These are phyloP conservation scores for Quillaja saponaria DNA, from an alignment of 306 rosid species.

Conservation along the genomic window DNA sequence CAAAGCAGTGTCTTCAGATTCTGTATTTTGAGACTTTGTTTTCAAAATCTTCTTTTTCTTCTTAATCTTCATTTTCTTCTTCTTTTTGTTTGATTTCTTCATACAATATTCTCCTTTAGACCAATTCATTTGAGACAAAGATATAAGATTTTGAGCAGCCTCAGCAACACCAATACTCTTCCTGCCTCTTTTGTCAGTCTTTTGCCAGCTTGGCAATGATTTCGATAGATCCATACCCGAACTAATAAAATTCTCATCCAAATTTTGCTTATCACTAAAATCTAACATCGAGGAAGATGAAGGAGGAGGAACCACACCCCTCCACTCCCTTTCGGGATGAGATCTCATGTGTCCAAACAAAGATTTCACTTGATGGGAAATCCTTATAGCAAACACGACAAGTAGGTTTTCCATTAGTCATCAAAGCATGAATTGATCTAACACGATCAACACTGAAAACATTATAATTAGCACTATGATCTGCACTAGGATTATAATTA, in stretches of 20 bases:
- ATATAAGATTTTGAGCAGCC: slow-evolving; percentile 15
- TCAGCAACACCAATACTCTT: background rate
- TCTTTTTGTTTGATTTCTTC: background rate
- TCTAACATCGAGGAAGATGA: background rate
- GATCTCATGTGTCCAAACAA: slow-evolving; percentile 46
- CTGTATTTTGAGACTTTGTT: background rate
- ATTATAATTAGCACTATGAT: background rate
- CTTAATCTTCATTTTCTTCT: background rate
- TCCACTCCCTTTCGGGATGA: slow-evolving; percentile 38
- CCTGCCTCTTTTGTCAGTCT: slow-evolving; percentile 23
- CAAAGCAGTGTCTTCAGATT: background rate
- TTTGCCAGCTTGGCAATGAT: slow-evolving; percentile 14
- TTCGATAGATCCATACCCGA: background rate
- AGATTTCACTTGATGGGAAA: slow-evolving; percentile 31
- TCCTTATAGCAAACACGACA: slow-evolving; percentile 23
- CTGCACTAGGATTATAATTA: background rate
- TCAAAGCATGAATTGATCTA: background rate
- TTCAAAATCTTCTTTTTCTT: slow-evolving; percentile 5
- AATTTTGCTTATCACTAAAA: background rate
- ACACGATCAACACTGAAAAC: too few relatives aligned
- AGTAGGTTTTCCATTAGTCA: background rate
- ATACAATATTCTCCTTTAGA: background rate
- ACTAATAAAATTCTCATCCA: background rate
- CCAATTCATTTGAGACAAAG: background rate
- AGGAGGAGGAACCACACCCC: slow-evolving; percentile 39